These are phyloP conservation scores for Amesomyces nigricolor DNA, from an alignment of 2,329 filamentous ascomycete species.

Conservation along the genomic window DNA sequence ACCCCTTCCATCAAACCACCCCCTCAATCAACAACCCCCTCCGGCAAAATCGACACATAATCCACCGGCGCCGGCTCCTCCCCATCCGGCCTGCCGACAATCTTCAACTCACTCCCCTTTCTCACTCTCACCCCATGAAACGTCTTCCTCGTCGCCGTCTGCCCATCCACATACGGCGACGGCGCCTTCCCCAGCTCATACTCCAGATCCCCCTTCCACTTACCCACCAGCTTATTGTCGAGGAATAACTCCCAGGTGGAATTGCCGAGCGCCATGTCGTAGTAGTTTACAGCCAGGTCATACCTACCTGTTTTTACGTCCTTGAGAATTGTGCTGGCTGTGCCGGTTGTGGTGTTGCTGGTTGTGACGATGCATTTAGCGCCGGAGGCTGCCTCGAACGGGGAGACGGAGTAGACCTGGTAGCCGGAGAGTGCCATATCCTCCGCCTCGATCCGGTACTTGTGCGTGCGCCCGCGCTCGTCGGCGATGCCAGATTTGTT, in stretches of 20 bases:
- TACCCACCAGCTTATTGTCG: conserved; percentile 46
- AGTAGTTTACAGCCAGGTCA: conserved; percentile 56
- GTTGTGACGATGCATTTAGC: conserved; percentile 50
- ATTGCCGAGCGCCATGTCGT: conserved; percentile 62
- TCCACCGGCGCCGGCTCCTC: conserved; percentile 61
- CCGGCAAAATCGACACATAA: conserved; percentile 58
- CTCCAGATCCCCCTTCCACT: conserved; percentile 57
- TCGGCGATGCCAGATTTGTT: conserved; percentile 58
- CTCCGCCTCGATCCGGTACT: conserved; percentile 65
- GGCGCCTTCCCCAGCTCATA: conserved; percentile 53
- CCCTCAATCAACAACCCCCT: conserved; percentile 48
- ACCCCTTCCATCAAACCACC: neutral
- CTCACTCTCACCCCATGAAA: conserved; percentile 46
- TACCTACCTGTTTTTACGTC: conserved; percentile 50
- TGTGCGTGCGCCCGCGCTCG: conserved; percentile 47
- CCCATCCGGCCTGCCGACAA: conserved; percentile 54
- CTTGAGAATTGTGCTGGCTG: conserved; percentile 41
- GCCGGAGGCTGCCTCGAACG: conserved; percentile 56
- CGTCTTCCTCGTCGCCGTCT: conserved; percentile 58
- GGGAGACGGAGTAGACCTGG: conserved; percentile 45
- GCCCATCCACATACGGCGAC: conserved; percentile 56
- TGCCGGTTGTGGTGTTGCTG: conserved; percentile 46
- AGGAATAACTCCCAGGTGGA: conserved; percentile 57
- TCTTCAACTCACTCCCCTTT: conserved; percentile 47
- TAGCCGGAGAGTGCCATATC: conserved; percentile 58